Base-by-base conservation (phyloP, 495 filamentous ascomycete genomes). In the Delitschia confertaspora region DNA sequence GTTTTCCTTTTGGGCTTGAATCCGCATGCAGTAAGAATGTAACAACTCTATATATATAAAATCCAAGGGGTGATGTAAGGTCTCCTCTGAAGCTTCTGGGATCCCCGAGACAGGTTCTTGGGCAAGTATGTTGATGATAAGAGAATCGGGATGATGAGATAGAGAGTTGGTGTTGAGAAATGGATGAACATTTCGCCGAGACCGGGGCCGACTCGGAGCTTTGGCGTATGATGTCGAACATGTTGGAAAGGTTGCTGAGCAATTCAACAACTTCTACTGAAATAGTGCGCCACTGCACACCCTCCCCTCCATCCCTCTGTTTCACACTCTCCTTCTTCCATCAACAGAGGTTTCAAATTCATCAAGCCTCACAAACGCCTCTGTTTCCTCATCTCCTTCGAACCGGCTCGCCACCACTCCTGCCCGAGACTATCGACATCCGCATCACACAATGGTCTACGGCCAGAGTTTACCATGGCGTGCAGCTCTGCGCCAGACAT, bases 401-500 rank as follows among this genome's bases (percentile, higher is more conserved):
- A 19, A 16, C 6, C 22, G 20, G 16, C 39, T 20, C 7, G 1
- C 10, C 33, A 3, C 16, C 26, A 14, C 24, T 27, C 20, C 24
- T 22, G 16, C 13, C 22, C 9, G 16, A 42, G 11, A n/a, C 10
- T 25, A 8, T 14, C 25, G 36, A 34, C 30, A 9, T 22, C 36
- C 19, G 14, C 13, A n/a, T n/a, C n/a, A n/a, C 40, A 66, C 45
- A 33, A 76, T 73, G 70, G 59, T 73, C 55, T 69, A 68, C 58
- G 65, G 68, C 49, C 69, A 73, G 59, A 66, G 60, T 38, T 48
- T 73, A 14, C 63, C 69, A 51, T 73, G 72, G 69, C 64, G 67
- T 42, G 43, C 62, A 33, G 67, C 66, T 48, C 65, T 69, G 38
- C 64, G 62, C 25, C 56, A 47, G 10, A 48, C 57, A 11, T 48